Base-by-base conservation (phyloP, 305 asterid genomes). In the Plantago rigida region DNA sequence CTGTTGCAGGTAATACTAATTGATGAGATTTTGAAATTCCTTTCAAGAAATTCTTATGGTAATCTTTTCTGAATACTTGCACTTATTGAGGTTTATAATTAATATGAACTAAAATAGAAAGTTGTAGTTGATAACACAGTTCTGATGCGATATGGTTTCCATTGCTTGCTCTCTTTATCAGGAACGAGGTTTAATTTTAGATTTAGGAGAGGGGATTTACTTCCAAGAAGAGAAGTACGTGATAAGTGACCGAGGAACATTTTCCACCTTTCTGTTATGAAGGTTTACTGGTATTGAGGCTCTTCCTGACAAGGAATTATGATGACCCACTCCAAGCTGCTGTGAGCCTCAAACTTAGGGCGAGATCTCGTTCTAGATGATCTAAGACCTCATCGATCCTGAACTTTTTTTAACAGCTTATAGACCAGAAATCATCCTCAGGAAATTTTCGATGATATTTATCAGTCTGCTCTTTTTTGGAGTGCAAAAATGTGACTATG, bases 21-120 rank as follows among this genome's bases (percentile, higher is more conserved):
- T 19, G 99, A 92, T 76, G 99, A 92, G 83, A 78, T 92, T 68
- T 71, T 92, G 79, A 92, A 92, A 85, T 84, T 86, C 80, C 68
- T 88, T 65, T 92, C 97, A 17, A 84, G 99, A 74, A 76, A 68
- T 15, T 50, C 87, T 26, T 71, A 69, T 50, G 87, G 86, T 86
- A 77, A 59, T 14, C 15, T 42, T 26, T 28, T 41, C 54, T 15
- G 34, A 17, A 22, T 22, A 22, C 26, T 22, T 22, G 39, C 39
- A 31, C 2, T 29, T 31, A 31, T 5, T 31, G 26, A 22, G 2
- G 1, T 22, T 31, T 31, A 3, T 2, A 31, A 31, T 4, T 4
- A 31, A 31, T 31, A 31, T 36, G 44, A 36, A 36, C 2, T 5
- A 8, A 36, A 36, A 36, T 6, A 5, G 1, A 8, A 36, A 5